These are phyloP conservation scores for Biscutella auriculata DNA, from an alignment of 441 rosid genomes.

Conservation along the genomic window DNA sequence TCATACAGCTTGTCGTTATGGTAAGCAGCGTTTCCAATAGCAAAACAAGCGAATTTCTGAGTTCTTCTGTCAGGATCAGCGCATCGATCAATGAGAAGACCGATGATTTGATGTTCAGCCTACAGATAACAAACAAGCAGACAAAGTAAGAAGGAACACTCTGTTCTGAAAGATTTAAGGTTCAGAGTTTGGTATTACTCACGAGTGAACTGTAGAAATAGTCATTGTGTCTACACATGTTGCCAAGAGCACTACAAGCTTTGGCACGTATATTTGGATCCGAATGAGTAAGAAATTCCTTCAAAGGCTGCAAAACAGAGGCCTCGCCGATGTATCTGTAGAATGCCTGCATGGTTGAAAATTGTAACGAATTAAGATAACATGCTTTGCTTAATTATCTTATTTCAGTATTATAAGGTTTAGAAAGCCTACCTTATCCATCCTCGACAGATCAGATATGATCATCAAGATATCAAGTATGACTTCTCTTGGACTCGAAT, in stretches of 20 bases:
- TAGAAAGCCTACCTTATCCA: slow-evolving; percentile 67
- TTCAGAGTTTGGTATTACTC: slow-evolving; percentile 23
- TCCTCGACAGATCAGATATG: slow-evolving; percentile 83
- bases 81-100: slow-evolving; percentile 81
- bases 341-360: slow-evolving; percentile 52
- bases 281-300: slow-evolving; percentile 59
- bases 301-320: slow-evolving; percentile 51
- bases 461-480: slow-evolving; percentile 79
- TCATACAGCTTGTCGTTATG: slow-evolving; percentile 77
- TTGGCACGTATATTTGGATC: slow-evolving; percentile 90
- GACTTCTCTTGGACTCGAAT: slow-evolving; percentile 69
- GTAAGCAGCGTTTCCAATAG: slow-evolving; percentile 95
- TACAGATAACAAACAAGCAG: slow-evolving; percentile 13
- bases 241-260: slow-evolving; percentile 94
- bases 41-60: slow-evolving; percentile 93
- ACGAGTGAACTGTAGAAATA: slow-evolving; percentile 73
- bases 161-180: not conserved
- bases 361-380: not conserved
- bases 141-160: slow-evolving; percentile 21
- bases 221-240: slow-evolving; percentile 90
- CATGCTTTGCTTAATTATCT: not conserved
- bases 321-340: slow-evolving; percentile 78
- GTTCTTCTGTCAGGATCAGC: slow-evolving; percentile 93
- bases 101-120: slow-evolving; percentile 62
- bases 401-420: not conserved